Conservation (phyloP, 805 yeast genomes). For the Ogataea paradorogensis region DNA sequence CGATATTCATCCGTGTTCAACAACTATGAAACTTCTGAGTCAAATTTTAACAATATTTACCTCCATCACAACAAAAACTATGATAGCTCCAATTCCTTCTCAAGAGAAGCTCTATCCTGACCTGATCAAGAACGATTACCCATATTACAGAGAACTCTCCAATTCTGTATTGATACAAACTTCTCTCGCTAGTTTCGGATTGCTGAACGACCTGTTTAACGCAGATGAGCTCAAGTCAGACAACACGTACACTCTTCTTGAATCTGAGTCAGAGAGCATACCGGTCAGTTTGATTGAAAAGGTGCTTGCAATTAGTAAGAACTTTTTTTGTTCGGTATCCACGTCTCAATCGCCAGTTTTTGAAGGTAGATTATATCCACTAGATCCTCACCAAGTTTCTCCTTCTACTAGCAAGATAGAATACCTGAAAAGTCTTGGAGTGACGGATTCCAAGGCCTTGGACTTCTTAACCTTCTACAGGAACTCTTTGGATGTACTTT, state of each 20-base stretch:
- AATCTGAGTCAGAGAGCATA: constrained; percentile 25
- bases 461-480: constrained; percentile 24
- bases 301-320: constrained; percentile 42
- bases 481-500: constrained; percentile 22
- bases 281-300: constrained; percentile 43
- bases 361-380: constrained; percentile 37
- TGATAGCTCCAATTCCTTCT: constrained; percentile 32
- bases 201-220: constrained; percentile 36
- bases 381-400: constrained; percentile 38
- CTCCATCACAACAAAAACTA: constrained; percentile 40
- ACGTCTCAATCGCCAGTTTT: constrained; percentile 34
- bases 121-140: constrained; percentile 23
- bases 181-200: constrained; percentile 39
- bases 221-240: constrained; percentile 17
- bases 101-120: constrained; percentile 41
- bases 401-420: constrained; percentile 37
- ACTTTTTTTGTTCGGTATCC: constrained; percentile 38
- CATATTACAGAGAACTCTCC: constrained; percentile 26
- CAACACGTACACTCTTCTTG: constrained; percentile 12
- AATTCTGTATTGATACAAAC: constrained; percentile 37
- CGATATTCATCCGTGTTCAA: constrained; percentile 26
- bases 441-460: constrained; percentile 33
- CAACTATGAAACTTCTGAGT: constrained; percentile 22
- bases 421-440: constrained; percentile 31
- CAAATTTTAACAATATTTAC: constrained; percentile 42